A percentile compares a stretch with the other conserved stretches of the same genome.
Conservation (phyloP, 129 eudicot species). For the Logfia minima region DNA sequence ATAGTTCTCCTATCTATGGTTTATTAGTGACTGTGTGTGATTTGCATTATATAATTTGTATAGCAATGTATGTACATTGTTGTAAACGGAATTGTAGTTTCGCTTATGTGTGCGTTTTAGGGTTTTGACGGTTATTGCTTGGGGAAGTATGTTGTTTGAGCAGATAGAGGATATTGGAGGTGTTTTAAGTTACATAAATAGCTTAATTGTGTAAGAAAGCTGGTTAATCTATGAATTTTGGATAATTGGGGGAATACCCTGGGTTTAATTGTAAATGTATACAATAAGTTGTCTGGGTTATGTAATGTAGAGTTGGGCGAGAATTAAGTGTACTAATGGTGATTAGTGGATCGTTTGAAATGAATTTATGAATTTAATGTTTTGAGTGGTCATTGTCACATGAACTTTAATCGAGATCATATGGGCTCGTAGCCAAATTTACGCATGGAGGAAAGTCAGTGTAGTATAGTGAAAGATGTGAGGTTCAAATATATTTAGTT, state of each 20-base stretch:
- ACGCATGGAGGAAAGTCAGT: neutral
- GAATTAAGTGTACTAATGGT: neutral
- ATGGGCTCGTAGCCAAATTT: neutral
- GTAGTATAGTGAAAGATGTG: conserved; percentile 10
- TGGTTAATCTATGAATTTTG: neutral
- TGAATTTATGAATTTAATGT: neutral
- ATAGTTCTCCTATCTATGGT: conserved; percentile 36
- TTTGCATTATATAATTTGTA: conserved; percentile 7
- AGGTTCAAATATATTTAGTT: neutral
- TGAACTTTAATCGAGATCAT: conserved; percentile 3
- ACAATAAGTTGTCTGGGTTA: conserved; percentile 11
- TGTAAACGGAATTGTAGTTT: conserved; percentile 25
- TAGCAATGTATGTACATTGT: conserved; percentile 14
- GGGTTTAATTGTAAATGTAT: conserved; percentile 7
- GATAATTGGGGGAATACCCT: neutral
- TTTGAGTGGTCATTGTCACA: neutral
- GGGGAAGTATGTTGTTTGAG: conserved; percentile 22
- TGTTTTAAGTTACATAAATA: neutral
- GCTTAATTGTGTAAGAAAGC: neutral
- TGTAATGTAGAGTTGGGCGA: neutral
- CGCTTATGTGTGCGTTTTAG: conserved; percentile 12
- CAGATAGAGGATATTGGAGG: conserved; percentile 10
- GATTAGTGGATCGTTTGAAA: neutral
- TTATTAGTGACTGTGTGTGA: conserved; percentile 17
- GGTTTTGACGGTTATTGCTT: conserved; percentile 20